A percentile compares a stretch with the other conserved stretches of the same genome.
phyloP scores from a whole-genome alignment of 1,284 basidiomycete species.

The Phellinidium pouzarii region DNA sequence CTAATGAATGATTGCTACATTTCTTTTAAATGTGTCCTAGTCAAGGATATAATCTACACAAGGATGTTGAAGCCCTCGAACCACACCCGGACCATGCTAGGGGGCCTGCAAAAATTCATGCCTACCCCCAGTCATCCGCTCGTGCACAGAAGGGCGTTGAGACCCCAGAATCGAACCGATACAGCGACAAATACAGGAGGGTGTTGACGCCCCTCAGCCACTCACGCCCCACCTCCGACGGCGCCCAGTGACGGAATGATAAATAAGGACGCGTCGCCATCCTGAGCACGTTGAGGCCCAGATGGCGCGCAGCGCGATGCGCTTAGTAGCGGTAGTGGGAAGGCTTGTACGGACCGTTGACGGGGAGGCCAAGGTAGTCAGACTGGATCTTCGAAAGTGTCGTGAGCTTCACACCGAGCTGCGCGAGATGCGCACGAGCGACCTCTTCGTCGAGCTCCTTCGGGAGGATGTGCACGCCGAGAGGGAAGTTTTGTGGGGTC shows the following conservation, averaged over 20 bases:
- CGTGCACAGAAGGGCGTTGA: slow-evolving; percentile 18
- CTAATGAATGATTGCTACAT: slow-evolving; percentile 6
- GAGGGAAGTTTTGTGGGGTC: slow-evolving; percentile 81
- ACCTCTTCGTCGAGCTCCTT: slow-evolving; percentile 99
- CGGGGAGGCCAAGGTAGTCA: slow-evolving; percentile 88
- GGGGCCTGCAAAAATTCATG: slow-evolving; percentile 7
- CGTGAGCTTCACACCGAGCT: slow-evolving; percentile 94
- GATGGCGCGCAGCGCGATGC: slow-evolving; percentile 3
- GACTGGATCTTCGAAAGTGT: slow-evolving; percentile 74
- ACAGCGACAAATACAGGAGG: slow-evolving; percentile 6
- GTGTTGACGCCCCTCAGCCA: slow-evolving; percentile 14
- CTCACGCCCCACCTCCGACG: not conserved
- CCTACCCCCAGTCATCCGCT: slow-evolving; percentile 4
- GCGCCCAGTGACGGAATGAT: not conserved
- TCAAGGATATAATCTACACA: slow-evolving; percentile 12
- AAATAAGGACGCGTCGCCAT: slow-evolving; percentile 7
- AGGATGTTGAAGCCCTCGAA: slow-evolving; percentile 17
- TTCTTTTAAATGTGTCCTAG: slow-evolving; percentile 1
- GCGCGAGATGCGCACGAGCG: slow-evolving; percentile 87
- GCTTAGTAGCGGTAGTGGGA: slow-evolving; percentile 66
- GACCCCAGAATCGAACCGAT: slow-evolving; percentile 10
- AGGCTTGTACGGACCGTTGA: slow-evolving; percentile 91
- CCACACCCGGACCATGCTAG: not conserved
- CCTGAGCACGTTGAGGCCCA: slow-evolving; percentile 20
- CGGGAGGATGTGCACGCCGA: slow-evolving; percentile 94